Percentiles rank a stretch among this genome's conserved stretches.
Evolutionary conservation across 352 stramenopile species (phyloP).

Genomic region (Elongisporangium undulatum): DNA sequence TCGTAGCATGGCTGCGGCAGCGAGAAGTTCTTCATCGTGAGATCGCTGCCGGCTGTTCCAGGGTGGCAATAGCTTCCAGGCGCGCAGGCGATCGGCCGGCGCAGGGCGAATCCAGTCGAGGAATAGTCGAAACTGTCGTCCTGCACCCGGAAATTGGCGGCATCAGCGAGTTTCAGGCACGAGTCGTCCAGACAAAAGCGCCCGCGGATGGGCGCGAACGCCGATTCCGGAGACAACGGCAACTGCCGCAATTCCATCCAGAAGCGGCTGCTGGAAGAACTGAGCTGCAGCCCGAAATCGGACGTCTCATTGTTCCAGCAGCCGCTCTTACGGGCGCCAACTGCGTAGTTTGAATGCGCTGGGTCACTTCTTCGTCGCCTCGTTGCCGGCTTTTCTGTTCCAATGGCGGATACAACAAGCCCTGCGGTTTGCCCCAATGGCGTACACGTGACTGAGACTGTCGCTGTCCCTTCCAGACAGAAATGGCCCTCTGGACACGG

Average conservation of each 20-base stretch:
- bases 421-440: constrained; percentile 34
- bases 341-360: constrained; percentile 9
- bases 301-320: constrained; percentile 95
- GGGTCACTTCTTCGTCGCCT: constrained; percentile 26
- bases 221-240: constrained; percentile 74
- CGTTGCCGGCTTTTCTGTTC: constrained; percentile 34
- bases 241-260: constrained; percentile 93
- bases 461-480: constrained; percentile 95
- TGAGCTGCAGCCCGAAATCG: constrained; percentile 94
- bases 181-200: constrained; percentile 93
- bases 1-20: constrained; percentile 86
- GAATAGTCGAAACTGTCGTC: constrained; percentile 88
- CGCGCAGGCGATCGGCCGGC: constrained; percentile 85
- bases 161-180: constrained; percentile 85
- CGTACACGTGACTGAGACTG: constrained; percentile 87
- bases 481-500: constrained; percentile 95
- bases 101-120: constrained; percentile 62
- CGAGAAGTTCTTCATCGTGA: constrained; percentile 87
- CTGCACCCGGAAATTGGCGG: constrained; percentile 60
- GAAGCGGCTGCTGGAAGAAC: constrained; percentile 74
- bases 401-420: constrained; percentile 22
- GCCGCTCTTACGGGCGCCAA: constrained; percentile 75
- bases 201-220: constrained; percentile 82
- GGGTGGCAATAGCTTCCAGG: constrained; percentile 87
- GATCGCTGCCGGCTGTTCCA: constrained; percentile 73